phyloP scores from a whole-genome alignment of 2,329 filamentous ascomycete species.

The Aureobasidium sp. region DNA sequence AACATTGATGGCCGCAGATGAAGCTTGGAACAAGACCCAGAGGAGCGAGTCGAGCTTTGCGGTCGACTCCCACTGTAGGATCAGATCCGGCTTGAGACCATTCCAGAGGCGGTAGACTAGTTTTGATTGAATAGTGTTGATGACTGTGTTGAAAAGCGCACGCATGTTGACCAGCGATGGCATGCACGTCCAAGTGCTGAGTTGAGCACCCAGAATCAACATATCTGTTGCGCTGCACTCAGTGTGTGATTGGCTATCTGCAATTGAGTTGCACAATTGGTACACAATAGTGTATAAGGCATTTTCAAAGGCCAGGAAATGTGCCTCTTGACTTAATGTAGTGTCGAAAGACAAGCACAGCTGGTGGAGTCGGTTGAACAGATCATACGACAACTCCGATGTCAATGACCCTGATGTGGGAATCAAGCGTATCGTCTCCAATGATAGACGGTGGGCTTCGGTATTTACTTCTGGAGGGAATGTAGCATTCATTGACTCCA shows the following conservation, averaged over 20 bases:
- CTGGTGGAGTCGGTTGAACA: constrained; percentile 9
- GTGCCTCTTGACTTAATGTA: background rate
- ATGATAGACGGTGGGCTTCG: constrained; percentile 3
- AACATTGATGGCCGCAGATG: constrained; percentile 7
- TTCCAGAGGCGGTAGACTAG: constrained; percentile 12
- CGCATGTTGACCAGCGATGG: constrained; percentile 9
- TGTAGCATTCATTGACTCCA: background rate
- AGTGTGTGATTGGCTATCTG: background rate
- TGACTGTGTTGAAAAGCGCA: constrained; percentile 13
- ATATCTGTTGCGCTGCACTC: constrained; percentile 8
- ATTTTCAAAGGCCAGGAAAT: constrained; percentile 9
- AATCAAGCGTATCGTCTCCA: constrained; percentile 7
- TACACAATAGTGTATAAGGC: constrained; percentile 3
- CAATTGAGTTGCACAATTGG: constrained; percentile 1
- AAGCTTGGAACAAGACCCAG: constrained; percentile 9
- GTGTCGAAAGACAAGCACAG: constrained; percentile 1
- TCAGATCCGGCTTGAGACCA: constrained; percentile 11
- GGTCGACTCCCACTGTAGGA: background rate
- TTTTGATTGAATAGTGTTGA: constrained; percentile 12
- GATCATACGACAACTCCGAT: constrained; percentile 1
- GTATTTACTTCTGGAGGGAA: background rate
- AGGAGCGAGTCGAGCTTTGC: constrained; percentile 7
- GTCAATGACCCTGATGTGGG: background rate
- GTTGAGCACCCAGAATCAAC: constrained; percentile 9
- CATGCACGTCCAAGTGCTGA: constrained; percentile 12